phyloP scores from a whole-genome alignment of 495 filamentous ascomycete genomes.

The Neurospora tetrasperma region DNA sequence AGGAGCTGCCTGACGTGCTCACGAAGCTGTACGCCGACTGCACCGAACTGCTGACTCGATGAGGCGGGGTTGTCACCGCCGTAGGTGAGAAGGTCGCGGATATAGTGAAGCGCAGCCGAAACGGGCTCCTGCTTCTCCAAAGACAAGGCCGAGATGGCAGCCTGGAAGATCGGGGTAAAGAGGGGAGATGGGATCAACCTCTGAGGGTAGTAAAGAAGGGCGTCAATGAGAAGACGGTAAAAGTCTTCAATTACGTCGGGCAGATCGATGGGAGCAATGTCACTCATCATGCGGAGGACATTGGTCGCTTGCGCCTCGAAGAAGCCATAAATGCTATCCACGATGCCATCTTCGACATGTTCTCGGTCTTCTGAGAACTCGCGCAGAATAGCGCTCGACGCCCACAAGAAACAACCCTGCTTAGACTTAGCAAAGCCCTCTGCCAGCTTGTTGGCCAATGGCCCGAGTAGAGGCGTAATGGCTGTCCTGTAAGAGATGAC shows the following conservation, averaged over 20 bases:
- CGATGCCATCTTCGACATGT: conserved; percentile 70
- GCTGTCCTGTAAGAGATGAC: conserved; percentile 87
- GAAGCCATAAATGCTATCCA: conserved; percentile 83
- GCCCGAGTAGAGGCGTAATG: conserved; percentile 73
- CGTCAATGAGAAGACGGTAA: conserved; percentile 84
- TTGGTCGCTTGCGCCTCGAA: conserved; percentile 83
- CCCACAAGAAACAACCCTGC: conserved; percentile 97
- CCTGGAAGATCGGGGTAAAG: conserved; percentile 73
- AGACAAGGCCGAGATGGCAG: conserved; percentile 71
- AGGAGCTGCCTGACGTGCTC: conserved; percentile 63
- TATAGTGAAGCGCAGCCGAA: conserved; percentile 82
- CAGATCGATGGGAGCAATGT: conserved; percentile 72
- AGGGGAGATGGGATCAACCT: conserved; percentile 67
- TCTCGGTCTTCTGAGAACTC: conserved; percentile 89
- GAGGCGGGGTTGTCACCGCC: conserved; percentile 66
- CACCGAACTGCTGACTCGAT: conserved; percentile 51
- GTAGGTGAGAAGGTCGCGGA: conserved; percentile 87
- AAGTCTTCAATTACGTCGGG: conserved; percentile 99
- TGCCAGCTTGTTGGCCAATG: conserved; percentile 78
- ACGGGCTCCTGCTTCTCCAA: conserved; percentile 86
- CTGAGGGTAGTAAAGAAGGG: conserved; percentile 82
- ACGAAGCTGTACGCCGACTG: conserved; percentile 46
- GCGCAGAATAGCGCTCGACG: conserved; percentile 84
- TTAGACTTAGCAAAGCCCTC: conserved; percentile 73
- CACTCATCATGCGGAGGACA: conserved; percentile 82